Evolutionary conservation across 805 yeast species (phyloP), one percentile per base, ranked within the genome.

Genomic region (Candida xyloterini): DNA sequence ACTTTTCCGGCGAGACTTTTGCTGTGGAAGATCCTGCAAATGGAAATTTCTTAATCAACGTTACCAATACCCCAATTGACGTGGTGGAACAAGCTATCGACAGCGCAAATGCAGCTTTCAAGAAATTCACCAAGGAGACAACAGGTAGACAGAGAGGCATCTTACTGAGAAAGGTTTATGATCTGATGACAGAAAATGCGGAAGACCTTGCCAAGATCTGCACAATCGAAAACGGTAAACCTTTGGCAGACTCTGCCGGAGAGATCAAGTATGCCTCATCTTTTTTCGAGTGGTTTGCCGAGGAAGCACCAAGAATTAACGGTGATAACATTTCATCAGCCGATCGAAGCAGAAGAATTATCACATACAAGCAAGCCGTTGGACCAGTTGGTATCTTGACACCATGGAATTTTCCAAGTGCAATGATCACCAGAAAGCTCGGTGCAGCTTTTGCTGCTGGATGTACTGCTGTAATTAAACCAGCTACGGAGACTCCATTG

Each of bases 281-380:
- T 6, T 89, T 84, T 62, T 84, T 86, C 59, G 89, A 87, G 56
- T 90, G 97, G 96, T 90, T 79, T 57, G 71, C 95, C 23, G 93
- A 84, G 59, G 85, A 79, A 50, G 91, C 91, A 7, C 84, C 88
- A 27, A 72, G 88, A 51, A 60, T 75, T 20, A 66, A 76, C 38
- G 93, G 91, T n/a, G 81, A 79, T 47, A 65, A 72, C 13, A 76
- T 84, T 39, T 73, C 74, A n/a, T 74, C 87, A 2, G 66, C 73
- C 36, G 67, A 64, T 44, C 58, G 73, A 1, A 49, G 64, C 18
- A 68, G 64, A 52, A 69, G 81, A 44, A 78, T 84, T 44, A 50
- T 80, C 39, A 68, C 87, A 4, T 50, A 78, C 44, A 74, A 78
- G 51, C 88, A 83, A 57, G 91, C 95, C n/a, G 67, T 84, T 34